Conservation (phyloP, 768 basidiomycete genomes). For the Glaciozyma martinii region DNA sequence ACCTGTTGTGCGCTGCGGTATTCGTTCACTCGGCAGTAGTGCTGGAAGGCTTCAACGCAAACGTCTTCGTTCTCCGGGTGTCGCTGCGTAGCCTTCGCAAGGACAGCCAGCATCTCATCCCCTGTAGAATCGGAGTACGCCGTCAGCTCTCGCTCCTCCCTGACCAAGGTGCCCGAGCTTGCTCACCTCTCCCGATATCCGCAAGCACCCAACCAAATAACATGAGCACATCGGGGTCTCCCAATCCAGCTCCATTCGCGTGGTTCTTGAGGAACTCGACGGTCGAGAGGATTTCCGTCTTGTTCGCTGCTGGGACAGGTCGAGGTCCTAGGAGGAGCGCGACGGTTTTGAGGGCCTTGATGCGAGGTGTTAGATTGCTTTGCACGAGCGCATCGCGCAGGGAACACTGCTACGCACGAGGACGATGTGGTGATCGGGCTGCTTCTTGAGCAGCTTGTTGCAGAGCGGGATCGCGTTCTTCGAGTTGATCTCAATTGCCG, state of each 20-base stretch:
- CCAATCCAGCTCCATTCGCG: slow-evolving; percentile 3
- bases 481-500: slow-evolving; percentile 16
- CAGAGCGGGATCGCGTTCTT: slow-evolving; percentile 18
- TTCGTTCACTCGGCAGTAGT: slow-evolving; percentile 6
- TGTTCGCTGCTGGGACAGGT: not conserved
- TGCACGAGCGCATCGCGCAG: not conserved
- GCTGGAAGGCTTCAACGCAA: slow-evolving; percentile 20
- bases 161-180: too few species aligned
- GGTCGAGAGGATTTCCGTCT: slow-evolving; percentile 8
- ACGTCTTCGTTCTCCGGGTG: slow-evolving; percentile 28
- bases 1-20: slow-evolving; percentile 17
- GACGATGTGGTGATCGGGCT: slow-evolving; percentile 3
- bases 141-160: not conserved
- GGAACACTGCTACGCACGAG: slow-evolving; percentile 5
- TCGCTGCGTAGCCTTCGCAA: slow-evolving; percentile 1
- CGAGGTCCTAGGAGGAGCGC: slow-evolving; percentile 9
- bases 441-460: slow-evolving; percentile 19
- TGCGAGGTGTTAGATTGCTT: not conserved
- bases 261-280: slow-evolving; percentile 8
- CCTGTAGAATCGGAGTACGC: not conserved
- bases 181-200: slow-evolving; percentile 3
- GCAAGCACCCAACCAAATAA: slow-evolving; percentile 6
- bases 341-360: slow-evolving; percentile 22
- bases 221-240: slow-evolving; percentile 19
- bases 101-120: slow-evolving; percentile 9